These are phyloP conservation scores for Logfia minima DNA, from an alignment of 129 eudicot genomes.

Conservation along the genomic window DNA sequence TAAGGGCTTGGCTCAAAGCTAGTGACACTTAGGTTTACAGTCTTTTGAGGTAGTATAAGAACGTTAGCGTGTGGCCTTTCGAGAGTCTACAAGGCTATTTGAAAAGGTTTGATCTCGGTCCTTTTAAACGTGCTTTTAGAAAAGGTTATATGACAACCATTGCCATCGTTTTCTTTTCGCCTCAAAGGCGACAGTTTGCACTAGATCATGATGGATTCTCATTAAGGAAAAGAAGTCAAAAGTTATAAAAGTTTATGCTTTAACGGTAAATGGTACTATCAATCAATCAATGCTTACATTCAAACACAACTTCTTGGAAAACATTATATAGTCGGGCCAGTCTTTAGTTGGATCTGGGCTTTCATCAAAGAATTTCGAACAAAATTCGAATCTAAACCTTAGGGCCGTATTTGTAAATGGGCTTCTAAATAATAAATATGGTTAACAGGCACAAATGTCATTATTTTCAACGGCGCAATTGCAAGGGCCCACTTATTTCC, in stretches of 20 bases:
- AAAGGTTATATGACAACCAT: conserved; percentile 23
- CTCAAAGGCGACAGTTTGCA: conserved; percentile 22
- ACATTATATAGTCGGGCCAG: not conserved
- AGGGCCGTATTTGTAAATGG: not conserved
- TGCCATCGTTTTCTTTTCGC: conserved; percentile 36
- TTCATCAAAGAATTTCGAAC: not conserved
- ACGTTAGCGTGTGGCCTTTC: conserved; percentile 17
- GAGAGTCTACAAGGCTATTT: conserved; percentile 26
- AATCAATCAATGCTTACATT: conserved; percentile 15
- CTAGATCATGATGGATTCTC: conserved; percentile 33
- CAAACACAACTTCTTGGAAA: conserved; percentile 2
- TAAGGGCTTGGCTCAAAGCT: not conserved
- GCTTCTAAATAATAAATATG: not conserved
- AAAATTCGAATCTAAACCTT: not conserved
- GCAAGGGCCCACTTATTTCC: not conserved
- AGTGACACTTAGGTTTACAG: not conserved
- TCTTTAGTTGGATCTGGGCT: not conserved
- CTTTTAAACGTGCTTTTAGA: conserved; percentile 22
- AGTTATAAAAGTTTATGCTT: conserved; percentile 31
- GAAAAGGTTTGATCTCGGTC: conserved; percentile 15
- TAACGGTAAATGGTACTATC: conserved; percentile 14
- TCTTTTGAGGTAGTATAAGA: not conserved
- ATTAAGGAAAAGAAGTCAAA: conserved; percentile 31
- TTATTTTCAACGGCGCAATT: not conserved
- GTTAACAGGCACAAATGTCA: not conserved